These are phyloP conservation scores for Fusarium oligoseptatum DNA, from an alignment of 2,329 filamentous ascomycete genomes.

Conservation along the genomic window DNA sequence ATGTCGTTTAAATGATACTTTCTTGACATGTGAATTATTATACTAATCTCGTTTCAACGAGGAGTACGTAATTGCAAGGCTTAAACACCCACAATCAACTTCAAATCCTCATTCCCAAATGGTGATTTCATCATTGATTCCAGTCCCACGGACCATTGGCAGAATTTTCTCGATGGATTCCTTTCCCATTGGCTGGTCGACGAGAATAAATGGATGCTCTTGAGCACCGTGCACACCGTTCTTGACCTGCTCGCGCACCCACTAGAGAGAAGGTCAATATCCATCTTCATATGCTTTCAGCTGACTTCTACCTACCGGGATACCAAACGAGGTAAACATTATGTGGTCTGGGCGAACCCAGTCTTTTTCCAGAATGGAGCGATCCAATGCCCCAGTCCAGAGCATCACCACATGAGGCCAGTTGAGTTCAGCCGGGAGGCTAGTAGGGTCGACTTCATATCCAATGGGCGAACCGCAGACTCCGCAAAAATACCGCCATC, in stretches of 20 bases:
- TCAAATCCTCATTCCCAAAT: background rate
- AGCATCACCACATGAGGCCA: slow-evolving; percentile 4
- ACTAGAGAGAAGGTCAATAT: background rate
- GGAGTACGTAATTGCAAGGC: background rate
- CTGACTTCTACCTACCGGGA: background rate
- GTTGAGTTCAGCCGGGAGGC: background rate
- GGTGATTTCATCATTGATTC: background rate
- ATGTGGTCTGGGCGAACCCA: background rate
- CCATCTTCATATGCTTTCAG: background rate
- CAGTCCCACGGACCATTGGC: background rate
- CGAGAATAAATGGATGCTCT: background rate
- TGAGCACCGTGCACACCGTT: background rate
- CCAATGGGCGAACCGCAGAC: background rate
- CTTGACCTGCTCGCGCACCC: background rate
- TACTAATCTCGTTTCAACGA: background rate
- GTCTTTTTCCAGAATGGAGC: background rate
- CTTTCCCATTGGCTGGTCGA: slow-evolving; percentile 1
- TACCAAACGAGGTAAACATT: background rate
- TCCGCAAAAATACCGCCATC: slow-evolving; percentile 5
- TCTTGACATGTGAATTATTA: background rate
- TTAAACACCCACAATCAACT: background rate
- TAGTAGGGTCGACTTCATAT: slow-evolving; percentile 2
- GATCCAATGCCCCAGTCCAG: background rate
- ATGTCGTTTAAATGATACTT: background rate
- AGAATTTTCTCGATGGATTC: background rate